These are phyloP conservation scores for Paracoccidioides brasiliensis DNA, from an alignment of 2,329 filamentous ascomycete species.

Conservation along the genomic window DNA sequence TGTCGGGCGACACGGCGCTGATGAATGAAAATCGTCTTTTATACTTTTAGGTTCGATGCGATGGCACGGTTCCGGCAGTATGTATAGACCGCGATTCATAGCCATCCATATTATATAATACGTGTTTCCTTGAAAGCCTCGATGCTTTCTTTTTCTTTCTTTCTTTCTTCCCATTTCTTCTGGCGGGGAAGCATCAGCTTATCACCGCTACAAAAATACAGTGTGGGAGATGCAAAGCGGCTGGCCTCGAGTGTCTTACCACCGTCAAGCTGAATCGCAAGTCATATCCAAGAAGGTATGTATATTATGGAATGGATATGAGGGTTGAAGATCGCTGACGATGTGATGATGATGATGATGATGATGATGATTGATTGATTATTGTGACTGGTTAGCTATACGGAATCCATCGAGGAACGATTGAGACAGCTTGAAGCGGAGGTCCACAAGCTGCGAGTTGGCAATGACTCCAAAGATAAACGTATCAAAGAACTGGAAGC, in stretches of 20 bases:
- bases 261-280: conserved; percentile 10
- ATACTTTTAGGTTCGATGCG: conserved; percentile 5
- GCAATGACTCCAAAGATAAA: conserved; percentile 7
- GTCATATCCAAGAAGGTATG: conserved; percentile 8
- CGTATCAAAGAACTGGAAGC: conserved; percentile 9
- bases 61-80: conserved; percentile 8
- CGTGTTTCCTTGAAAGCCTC: no score
- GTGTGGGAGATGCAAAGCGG: conserved; percentile 8
- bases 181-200: not conserved
- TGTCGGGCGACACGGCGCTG: not conserved
- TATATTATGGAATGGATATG: not conserved
- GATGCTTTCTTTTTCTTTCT: not conserved
- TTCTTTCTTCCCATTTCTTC: not conserved
- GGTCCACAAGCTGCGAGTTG: conserved; percentile 5
- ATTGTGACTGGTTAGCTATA: conserved; percentile 3
- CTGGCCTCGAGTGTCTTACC: conserved; percentile 8
- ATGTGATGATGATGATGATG: not conserved
- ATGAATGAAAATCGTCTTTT: not conserved
- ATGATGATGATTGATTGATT: no score
- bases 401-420: conserved; percentile 10
- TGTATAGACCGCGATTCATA: not conserved
- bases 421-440: conserved; percentile 8
- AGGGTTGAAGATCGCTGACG: no score
- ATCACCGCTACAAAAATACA: not conserved
- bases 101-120: no score